Conservation (phyloP, 2,329 filamentous ascomycete species). For the Endocalyx cinctus region DNA sequence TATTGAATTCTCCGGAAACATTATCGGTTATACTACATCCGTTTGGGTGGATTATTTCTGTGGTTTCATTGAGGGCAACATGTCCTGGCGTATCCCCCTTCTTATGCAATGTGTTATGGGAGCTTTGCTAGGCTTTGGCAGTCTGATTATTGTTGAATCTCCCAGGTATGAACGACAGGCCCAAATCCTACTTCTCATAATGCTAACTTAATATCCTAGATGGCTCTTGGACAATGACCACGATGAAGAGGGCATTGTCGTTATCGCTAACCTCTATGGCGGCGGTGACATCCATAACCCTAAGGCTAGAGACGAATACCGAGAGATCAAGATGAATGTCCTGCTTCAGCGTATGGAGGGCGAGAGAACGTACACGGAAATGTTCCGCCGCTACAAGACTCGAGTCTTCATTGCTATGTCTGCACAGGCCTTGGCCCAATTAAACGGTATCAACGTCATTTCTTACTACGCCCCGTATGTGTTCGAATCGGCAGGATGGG, state of each 20-base stretch:
- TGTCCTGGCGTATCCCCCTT: conserved; percentile 87
- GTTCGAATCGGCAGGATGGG: conserved; percentile 96
- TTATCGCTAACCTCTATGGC: conserved; percentile 96
- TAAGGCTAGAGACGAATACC: conserved; percentile 91
- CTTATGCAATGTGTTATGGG: conserved; percentile 96
- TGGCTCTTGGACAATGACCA: conserved; percentile 98
- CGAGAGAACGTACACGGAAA: conserved; percentile 83
- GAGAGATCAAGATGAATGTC: conserved; percentile 98
- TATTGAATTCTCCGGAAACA: conserved; percentile 97
- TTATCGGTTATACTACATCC: conserved; percentile 89
- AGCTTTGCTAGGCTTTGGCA: conserved; percentile 75
- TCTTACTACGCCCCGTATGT: conserved; percentile 97
- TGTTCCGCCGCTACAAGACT: conserved; percentile 89
- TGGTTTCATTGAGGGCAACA: conserved; percentile 77
- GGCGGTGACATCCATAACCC: conserved; percentile 91
- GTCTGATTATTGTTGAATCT: conserved; percentile 91
- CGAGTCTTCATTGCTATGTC: conserved; percentile 99
- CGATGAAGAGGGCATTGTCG: conserved; percentile 96
- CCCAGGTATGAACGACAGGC: conserved; percentile 59
- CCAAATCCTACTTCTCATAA: conserved; percentile 3
- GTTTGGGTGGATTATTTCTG: conserved; percentile 99
- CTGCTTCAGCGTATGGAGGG: conserved; percentile 90
- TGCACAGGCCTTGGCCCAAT: conserved; percentile 87
- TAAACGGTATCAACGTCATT: conserved; percentile 99
- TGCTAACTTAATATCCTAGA: conserved; percentile 46